phyloP scores from a whole-genome alignment of 768 basidiomycete species.

The Mycena kentingensis region DNA sequence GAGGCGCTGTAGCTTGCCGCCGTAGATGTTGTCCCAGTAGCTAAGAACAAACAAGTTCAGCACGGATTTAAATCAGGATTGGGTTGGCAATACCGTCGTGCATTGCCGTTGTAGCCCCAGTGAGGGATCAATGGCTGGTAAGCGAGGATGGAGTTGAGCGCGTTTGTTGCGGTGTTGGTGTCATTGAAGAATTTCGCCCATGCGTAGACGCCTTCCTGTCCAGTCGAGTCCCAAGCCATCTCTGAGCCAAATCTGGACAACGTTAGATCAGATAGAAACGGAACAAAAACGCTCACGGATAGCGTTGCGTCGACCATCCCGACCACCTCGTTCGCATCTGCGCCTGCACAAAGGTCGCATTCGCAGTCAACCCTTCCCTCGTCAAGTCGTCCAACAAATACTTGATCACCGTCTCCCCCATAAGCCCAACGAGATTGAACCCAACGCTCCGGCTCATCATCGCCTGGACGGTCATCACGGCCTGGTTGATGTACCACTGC shows the following conservation, averaged over 20 bases:
- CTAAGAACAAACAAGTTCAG: constrained; percentile 2
- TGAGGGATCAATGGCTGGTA: constrained; percentile 60
- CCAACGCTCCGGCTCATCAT: constrained; percentile 51
- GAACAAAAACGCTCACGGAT: constrained; percentile 46
- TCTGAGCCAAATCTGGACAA: constrained; percentile 53
- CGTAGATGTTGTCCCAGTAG: constrained; percentile 57
- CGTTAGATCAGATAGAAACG: constrained; percentile 1
- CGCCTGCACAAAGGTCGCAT: constrained; percentile 48
- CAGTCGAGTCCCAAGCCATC: constrained; percentile 61
- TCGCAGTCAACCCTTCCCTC: constrained; percentile 50
- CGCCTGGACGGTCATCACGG: constrained; percentile 46
- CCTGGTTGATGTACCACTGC: constrained; percentile 61
- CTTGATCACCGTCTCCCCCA: constrained; percentile 58
- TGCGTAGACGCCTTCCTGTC: constrained; percentile 55
- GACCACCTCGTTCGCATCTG: constrained; percentile 48
- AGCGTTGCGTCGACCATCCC: constrained; percentile 50
- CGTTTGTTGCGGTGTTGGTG: constrained; percentile 49
- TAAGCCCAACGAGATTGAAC: constrained; percentile 49
- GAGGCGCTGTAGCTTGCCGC: constrained; percentile 54
- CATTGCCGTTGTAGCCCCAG: constrained; percentile 65
- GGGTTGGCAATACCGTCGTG: constrained; percentile 49
- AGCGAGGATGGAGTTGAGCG: constrained; percentile 56
- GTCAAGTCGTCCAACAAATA: constrained; percentile 51
- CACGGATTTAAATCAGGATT: neutral
- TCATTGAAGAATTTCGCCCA: constrained; percentile 60